These are phyloP conservation scores for Durotheca rogersii DNA, from an alignment of 495 filamentous ascomycete genomes.

Conservation along the genomic window DNA sequence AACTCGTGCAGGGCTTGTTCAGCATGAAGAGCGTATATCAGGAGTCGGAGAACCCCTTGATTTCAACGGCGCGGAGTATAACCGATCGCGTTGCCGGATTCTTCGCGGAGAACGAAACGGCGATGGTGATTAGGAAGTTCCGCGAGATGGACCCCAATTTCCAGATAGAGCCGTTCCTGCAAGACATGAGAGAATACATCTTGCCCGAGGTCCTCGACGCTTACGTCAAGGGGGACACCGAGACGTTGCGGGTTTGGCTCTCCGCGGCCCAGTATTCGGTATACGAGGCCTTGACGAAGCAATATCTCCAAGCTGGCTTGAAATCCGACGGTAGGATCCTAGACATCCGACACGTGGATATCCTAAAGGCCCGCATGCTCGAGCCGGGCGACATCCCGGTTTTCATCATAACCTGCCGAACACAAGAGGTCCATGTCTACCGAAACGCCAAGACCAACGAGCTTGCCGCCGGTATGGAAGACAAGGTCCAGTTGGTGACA, in stretches of 20 bases:
- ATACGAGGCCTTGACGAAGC: slow-evolving; percentile 89
- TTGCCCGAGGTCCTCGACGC: slow-evolving; percentile 96
- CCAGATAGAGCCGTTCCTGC: slow-evolving; percentile 89
- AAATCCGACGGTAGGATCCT: slow-evolving; percentile 93
- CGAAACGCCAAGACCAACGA: slow-evolving; percentile 83
- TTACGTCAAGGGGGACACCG: slow-evolving; percentile 92
- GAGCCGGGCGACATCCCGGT: slow-evolving; percentile 98
- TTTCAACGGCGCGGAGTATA: slow-evolving; percentile 89
- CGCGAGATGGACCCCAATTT: slow-evolving; percentile 95
- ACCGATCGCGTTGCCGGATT: slow-evolving; percentile 91
- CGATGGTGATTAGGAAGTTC: slow-evolving; percentile 95
- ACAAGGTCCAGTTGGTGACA: slow-evolving; percentile 95
- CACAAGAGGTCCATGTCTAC: slow-evolving; percentile 98
- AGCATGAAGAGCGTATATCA: slow-evolving; percentile 79
- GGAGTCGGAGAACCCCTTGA: slow-evolving; percentile 94
- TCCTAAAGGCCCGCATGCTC: slow-evolving; percentile 81
- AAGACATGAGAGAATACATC: slow-evolving; percentile 96
- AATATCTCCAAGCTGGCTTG: slow-evolving; percentile 89
- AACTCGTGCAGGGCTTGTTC: slow-evolving; percentile 86
- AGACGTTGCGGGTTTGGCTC: slow-evolving; percentile 90
- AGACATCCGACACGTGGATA: slow-evolving; percentile 91
- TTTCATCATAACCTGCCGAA: slow-evolving; percentile 92
- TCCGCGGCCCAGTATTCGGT: slow-evolving; percentile 92
- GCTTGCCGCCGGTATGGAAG: slow-evolving; percentile 97
- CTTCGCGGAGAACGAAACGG: slow-evolving; percentile 98